Conservation (phyloP, 192 early-diverging fungal species). For the Powellomyces hirtus region DNA sequence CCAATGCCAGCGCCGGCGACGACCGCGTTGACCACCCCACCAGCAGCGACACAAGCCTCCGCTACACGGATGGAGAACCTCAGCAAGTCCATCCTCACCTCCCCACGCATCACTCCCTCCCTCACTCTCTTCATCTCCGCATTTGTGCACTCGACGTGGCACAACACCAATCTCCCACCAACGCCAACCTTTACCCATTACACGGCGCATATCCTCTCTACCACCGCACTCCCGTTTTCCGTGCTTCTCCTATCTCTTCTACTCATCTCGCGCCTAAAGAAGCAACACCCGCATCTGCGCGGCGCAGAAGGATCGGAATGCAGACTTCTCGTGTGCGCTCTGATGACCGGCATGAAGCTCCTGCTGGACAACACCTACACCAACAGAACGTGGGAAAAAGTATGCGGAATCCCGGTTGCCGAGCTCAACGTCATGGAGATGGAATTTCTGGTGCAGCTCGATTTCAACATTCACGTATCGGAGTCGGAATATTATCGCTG, state of each 20-base stretch:
- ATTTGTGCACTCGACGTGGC: conserved; percentile 31
- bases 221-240: conserved; percentile 61
- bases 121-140: conserved; percentile 24
- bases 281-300: conserved; percentile 53
- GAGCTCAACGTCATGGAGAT: conserved; percentile 85
- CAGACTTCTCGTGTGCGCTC: conserved; percentile 77
- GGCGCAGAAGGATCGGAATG: conserved; percentile 75
- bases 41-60: background rate
- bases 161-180: conserved; percentile 13
- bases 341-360: conserved; percentile 84
- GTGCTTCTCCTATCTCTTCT: conserved; percentile 64
- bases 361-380: conserved; percentile 90
- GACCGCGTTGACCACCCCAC: too few species aligned
- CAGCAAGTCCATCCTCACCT: conserved; percentile 13
- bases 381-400: conserved; percentile 85
- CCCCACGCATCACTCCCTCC: conserved; percentile 6
- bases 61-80: background rate
- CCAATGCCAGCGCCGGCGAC: background rate
- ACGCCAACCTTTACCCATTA: conserved; percentile 45
- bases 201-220: conserved; percentile 51
- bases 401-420: conserved; percentile 72
- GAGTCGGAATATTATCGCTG: conserved; percentile 70
- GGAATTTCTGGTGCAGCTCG: conserved; percentile 76
- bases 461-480: conserved; percentile 70
- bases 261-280: conserved; percentile 61